Percentiles rank a stretch among this genome's conserved stretches.
phyloP scores from a whole-genome alignment of 192 early-diverging fungal genomes.

The Backusella parvicylindrica region DNA sequence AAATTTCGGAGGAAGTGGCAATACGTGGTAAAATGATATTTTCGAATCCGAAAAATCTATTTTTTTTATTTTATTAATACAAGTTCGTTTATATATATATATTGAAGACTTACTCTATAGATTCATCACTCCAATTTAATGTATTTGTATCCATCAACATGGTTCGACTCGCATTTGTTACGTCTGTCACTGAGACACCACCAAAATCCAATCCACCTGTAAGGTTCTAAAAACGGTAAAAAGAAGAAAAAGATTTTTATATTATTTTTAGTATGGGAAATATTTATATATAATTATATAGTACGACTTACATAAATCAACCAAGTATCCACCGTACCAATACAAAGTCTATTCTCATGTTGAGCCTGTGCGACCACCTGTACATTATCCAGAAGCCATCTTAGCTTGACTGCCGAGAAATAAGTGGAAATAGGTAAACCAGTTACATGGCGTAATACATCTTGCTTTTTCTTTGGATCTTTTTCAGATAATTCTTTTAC shows the following conservation, averaged over 20 bases:
- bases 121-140: constrained; percentile 76
- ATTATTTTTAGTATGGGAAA: constrained; percentile 4
- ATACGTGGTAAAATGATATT: constrained; percentile 79
- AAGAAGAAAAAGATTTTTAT: background rate
- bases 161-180: constrained; percentile 90
- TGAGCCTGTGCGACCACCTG: constrained; percentile 67
- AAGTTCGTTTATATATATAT: background rate
- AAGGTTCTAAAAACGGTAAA: constrained; percentile 55
- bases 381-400: constrained; percentile 90
- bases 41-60: constrained; percentile 28
- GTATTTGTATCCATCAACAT: constrained; percentile 90
- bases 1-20: constrained; percentile 79
- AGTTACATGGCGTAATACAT: constrained; percentile 54
- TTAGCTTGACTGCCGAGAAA: constrained; percentile 88
- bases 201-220: constrained; percentile 63
- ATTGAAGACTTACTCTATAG: constrained; percentile 35
- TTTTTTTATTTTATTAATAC: background rate
- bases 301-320: constrained; percentile 70
- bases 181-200: constrained; percentile 82
- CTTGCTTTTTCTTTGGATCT: constrained; percentile 22
- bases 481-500: constrained; percentile 62
- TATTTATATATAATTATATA: background rate
- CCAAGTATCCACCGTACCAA: constrained; percentile 95
- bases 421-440: constrained; percentile 93
- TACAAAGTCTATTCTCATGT: constrained; percentile 66